Conservation (phyloP, 257 asterid genomes). For the Ilex asprella region DNA sequence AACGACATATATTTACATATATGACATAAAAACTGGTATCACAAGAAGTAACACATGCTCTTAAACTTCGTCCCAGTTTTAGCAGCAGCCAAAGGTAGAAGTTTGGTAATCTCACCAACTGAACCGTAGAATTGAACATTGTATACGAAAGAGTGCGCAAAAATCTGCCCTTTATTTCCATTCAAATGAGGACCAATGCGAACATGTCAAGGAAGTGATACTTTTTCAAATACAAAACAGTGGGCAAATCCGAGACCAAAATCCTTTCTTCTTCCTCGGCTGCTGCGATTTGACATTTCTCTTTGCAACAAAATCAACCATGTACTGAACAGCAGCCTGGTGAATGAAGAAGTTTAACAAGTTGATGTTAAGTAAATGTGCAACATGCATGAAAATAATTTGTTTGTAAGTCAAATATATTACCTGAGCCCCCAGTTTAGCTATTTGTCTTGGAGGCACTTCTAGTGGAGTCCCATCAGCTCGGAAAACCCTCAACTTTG, state of each 20-base stretch:
- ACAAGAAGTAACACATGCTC: no score
- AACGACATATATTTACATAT: no score
- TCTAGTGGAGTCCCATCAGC: slow-evolving; percentile 68
- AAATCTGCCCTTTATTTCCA: neutral
- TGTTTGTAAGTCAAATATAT: neutral
- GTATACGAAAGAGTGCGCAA: neutral
- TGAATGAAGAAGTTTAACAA: slow-evolving; percentile 2
- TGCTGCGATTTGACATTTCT: slow-evolving; percentile 25
- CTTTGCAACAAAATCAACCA: slow-evolving; percentile 45
- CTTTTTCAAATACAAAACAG: slow-evolving; percentile 34
- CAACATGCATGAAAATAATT: neutral
- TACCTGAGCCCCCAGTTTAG: slow-evolving; percentile 64
- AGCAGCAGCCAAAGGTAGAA: neutral
- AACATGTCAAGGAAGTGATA: neutral
- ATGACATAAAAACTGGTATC: no score
- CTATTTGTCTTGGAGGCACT: slow-evolving; percentile 56
- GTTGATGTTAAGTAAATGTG: slow-evolving; percentile 3
- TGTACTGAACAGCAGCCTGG: slow-evolving; percentile 64
- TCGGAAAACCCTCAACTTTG: slow-evolving; percentile 40
- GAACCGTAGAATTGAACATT: neutral
- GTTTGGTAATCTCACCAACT: neutral
- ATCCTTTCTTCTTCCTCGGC: slow-evolving; percentile 33
- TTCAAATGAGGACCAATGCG: neutral
- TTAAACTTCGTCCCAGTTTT: neutral
- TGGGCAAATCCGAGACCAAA: slow-evolving; percentile 37